Base-by-base conservation (phyloP, 2,329 filamentous ascomycete species). In the Verticillium klebahnii region DNA sequence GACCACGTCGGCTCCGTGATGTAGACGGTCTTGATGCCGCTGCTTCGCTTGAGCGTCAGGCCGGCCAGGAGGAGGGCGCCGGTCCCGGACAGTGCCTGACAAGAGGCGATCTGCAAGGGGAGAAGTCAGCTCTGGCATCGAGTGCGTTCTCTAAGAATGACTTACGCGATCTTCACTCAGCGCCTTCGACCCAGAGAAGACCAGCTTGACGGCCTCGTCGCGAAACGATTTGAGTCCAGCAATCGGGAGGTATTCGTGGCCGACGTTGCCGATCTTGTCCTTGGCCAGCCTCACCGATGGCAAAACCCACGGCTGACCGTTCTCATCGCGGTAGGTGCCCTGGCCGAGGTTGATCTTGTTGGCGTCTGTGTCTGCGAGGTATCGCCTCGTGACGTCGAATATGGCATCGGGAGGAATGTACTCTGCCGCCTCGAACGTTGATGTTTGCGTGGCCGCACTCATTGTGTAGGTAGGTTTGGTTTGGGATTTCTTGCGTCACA, bases 1-100 rank as follows among this genome's bases (percentile, higher is more conserved):
- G 71, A 71, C 76, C 76, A 80, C 0, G 77, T 78, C 1, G 77
- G 77, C 1, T 75, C 70, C 0, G 76, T 74, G 31, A 79, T 74
- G 59, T 72, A 75, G 15, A 79, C 66, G 3, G 67, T 72, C 29
- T 67, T 68, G 0, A 70, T 68, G 2, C 65, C 65, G 11, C 64
- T 65, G 17, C 68, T 69, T 52, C 71, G 68, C 17, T 64, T 67
- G 3, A 78, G 64, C 3, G 71, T 66, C 12, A 74, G 67, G 1
- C 71, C 77, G 0, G 71, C 73, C 1, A 78, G 67, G 1, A 74
- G 67, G 5, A 76, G 69, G 5, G 77, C 74, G 14, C 77, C 77
- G 1, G 77, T 79, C 2, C 77, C 77, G 0, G 77, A 78, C 7
- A 79, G 64, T 0, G 75, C 70, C 34, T 79, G 77, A 23, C 71